Base-by-base conservation (phyloP, 176 grass and related monocot genomes). In the Aegilops bicornis region DNA sequence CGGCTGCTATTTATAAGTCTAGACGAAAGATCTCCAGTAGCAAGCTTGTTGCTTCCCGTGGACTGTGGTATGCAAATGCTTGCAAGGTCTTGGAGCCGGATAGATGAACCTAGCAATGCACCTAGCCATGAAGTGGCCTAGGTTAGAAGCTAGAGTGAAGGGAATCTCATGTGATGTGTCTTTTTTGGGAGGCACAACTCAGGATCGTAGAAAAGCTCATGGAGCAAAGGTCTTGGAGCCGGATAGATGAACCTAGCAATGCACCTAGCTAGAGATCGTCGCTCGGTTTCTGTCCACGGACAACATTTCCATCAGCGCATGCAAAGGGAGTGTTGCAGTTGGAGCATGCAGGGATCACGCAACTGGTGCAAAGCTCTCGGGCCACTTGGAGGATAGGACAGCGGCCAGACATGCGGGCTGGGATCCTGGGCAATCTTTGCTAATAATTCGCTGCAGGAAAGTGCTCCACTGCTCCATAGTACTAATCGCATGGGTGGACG, bases 1-100 rank as follows among this genome's bases (percentile, higher is more conserved):
- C 9, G 39, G 16, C 52, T 76, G 80, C 87, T 88, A 92, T 95
- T 90, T 95, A 92, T 95, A 92, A 78, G 84, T 82, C 19, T 56
- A 56, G n/a, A 56, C 37, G 30, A 16, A 16, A 67, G 50, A 19
- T 54, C 6, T 54, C 13, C 10, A 16, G 63, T 15, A 65, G 27
- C 27, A 65, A 65, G 24, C 22, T 67, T 54, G 50, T 54, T 89
- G 14, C 9, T 13, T 67, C 64, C 2, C 15, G 29, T 32, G 29
- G 64, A 22, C 54, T 59, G 54, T 0, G 2, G 64, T 54, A 2
- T 54, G 15, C 50, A 54, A 54, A 54, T 54, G 50, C 50, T 7
- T 54, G 50, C 50, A 54, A 54, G 5, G 16, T 11, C 6, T 67
- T 32, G 64, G 64, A 7, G 64, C 64, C 29, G 64, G 64, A 32